phyloP scores from a whole-genome alignment of 2,329 filamentous ascomycete genomes.

The Cladophialophora bantiana region DNA sequence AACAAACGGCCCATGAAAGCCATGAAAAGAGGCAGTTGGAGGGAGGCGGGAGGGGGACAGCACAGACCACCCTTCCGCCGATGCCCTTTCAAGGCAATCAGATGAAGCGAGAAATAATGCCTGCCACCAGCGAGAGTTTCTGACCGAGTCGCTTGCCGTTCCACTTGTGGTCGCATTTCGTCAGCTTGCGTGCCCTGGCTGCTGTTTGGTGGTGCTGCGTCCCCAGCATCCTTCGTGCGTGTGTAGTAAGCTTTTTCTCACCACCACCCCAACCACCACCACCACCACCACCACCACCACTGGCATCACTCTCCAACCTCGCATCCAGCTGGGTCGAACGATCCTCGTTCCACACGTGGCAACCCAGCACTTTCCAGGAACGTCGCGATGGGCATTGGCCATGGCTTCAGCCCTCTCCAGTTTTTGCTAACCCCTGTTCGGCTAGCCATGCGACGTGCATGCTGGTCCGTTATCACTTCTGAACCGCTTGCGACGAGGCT shows the following conservation, averaged over 20 bases:
- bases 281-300: not conserved
- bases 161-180: not conserved
- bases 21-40: conserved; percentile 14
- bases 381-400: conserved; percentile 13
- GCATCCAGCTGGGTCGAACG: not conserved
- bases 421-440: conserved; percentile 19
- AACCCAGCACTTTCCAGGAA: conserved; percentile 13
- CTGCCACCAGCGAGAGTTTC: not conserved
- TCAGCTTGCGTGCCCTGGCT: not conserved
- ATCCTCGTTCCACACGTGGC: conserved; percentile 22
- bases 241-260: conserved; percentile 4
- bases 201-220: not conserved
- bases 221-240: not conserved
- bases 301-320: conserved; percentile 1
- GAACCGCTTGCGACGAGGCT: conserved; percentile 25
- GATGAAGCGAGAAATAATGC: conserved; percentile 10
- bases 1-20: not conserved
- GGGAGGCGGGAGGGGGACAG: not conserved
- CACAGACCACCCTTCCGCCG: conserved; percentile 2
- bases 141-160: conserved; percentile 4
- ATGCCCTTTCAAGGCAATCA: conserved; percentile 2
- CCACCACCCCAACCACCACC: not conserved
- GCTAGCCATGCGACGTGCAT: conserved; percentile 35
- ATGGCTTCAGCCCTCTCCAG: conserved; percentile 8
- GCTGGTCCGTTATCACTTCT: conserved; percentile 3